Evolutionary conservation across 78 protist genomes (phyloP), one percentile per base, ranked within the genome.

Genomic region (Dictyostelium citrinum): DNA sequence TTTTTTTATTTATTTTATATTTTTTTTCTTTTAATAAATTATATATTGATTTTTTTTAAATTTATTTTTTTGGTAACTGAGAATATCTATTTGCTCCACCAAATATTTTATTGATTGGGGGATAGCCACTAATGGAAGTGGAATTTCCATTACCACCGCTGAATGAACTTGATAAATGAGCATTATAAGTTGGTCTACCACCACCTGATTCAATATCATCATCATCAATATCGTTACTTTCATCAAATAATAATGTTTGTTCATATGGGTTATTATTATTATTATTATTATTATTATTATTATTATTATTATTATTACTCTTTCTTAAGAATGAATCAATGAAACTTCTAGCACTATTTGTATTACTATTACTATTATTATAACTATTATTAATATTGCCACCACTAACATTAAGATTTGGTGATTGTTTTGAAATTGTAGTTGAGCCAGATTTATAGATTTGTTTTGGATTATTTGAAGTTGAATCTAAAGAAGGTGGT

Each of bases 371-470:
- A 29, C 17, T 67, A 11, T 29, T 67, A 1, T 67, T 67, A 22
- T 67, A 27, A 5, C 31, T 70, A 31, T 31, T 70, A 33, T 70
- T 70, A 24, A 11, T 64, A 64, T 64, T 64, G 27, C 14, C 7
- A 27, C 37, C 17, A 64, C 37, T 27, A 27, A 9, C 35, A 64
- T 27, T 64, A 64, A 64, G 22, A 64, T 27, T 64, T 27, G 37
- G 37, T 64, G 72, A 27, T 16, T 16, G 35, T 70, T 70, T 70
- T 33, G 77, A 70, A 70, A 70, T 33, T 70, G 77, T 29, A 33
- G 77, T 33, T 33, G 77, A 70, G 17, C 77, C 77, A 70, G 77
- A 70, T 70, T 33, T 70, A 33, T 16, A 70, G 22, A 70, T 70
- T 70, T 70, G 77, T 70, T 70, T 70, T 70, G 3, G 77, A 17